Percentiles rank a stretch among this genome's conserved stretches.
Evolutionary conservation across 1,284 basidiomycete species (phyloP).

Genomic region (Ceratobasidium sp.): DNA sequence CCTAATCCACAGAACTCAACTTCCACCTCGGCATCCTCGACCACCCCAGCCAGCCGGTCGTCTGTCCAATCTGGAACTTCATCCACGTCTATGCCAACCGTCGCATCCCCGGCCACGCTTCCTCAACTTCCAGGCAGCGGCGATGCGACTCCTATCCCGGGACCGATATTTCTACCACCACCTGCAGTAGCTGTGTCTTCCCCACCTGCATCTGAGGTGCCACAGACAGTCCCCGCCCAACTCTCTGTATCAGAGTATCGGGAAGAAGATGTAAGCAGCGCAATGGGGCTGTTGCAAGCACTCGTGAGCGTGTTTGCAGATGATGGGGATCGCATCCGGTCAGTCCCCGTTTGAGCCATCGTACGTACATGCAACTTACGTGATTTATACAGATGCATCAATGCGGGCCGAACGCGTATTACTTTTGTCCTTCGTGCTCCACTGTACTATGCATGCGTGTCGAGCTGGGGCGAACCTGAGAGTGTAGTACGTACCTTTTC

Average conservation of each 20-base stretch:
- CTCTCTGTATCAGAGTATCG: constrained; percentile 35
- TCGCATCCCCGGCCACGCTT: constrained; percentile 9
- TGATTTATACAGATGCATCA: constrained; percentile 60
- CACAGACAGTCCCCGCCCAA: neutral
- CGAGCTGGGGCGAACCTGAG: constrained; percentile 92
- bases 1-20: constrained; percentile 46
- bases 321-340: constrained; percentile 80
- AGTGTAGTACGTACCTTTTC: constrained; percentile 72
- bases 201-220: neutral
- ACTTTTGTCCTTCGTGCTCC: constrained; percentile 86
- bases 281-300: constrained; percentile 93
- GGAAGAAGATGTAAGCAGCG: constrained; percentile 71
- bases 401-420: constrained; percentile 77
- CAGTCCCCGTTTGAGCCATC: constrained; percentile 28
- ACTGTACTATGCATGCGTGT: constrained; percentile 89
- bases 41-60: constrained; percentile 42
- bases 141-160: constrained; percentile 11
- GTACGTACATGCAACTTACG: constrained; percentile 32
- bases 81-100: neutral
- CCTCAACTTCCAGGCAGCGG: constrained; percentile 29
- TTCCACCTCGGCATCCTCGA: constrained; percentile 10
- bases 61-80: constrained; percentile 45
- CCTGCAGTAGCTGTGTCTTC: neutral
- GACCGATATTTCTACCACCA: constrained; percentile 14
- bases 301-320: constrained; percentile 91